phyloP scores from a whole-genome alignment of 768 basidiomycete species.

The Termitomyces bulborhizus region DNA sequence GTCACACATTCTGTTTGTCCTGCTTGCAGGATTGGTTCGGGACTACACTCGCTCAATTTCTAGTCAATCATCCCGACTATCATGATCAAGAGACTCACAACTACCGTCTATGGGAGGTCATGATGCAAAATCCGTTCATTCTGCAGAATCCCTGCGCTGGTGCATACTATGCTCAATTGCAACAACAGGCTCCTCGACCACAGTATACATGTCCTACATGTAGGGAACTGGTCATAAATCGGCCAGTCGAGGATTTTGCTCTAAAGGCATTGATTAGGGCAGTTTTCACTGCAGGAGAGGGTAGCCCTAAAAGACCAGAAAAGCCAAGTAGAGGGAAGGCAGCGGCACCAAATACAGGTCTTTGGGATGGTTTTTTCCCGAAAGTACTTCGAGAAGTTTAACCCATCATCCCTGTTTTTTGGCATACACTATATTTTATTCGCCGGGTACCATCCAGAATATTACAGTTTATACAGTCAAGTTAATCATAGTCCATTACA shows the following conservation, averaged over 20 bases:
- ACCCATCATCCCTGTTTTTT: too few species aligned
- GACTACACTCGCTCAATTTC: slow-evolving; percentile 43
- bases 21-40: slow-evolving; percentile 56
- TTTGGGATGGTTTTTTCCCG: slow-evolving; percentile 47
- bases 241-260: slow-evolving; percentile 55
- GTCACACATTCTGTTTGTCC: slow-evolving; percentile 61
- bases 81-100: slow-evolving; percentile 22
- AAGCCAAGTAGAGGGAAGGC: slow-evolving; percentile 15
- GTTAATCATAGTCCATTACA: neutral
- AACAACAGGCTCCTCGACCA: slow-evolving; percentile 31
- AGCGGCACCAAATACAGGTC: slow-evolving; percentile 15
- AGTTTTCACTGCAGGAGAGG: slow-evolving; percentile 46
- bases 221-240: slow-evolving; percentile 38
- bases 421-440: neutral
- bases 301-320: slow-evolving; percentile 28
- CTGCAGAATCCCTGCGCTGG: slow-evolving; percentile 21
- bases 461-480: neutral
- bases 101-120: slow-evolving; percentile 11
- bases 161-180: slow-evolving; percentile 19
- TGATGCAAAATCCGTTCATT: slow-evolving; percentile 18
- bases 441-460: neutral
- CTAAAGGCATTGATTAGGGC: slow-evolving; percentile 51
- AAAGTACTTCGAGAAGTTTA: neutral
- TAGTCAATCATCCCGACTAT: slow-evolving; percentile 39
- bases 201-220: slow-evolving; percentile 67